Evolutionary conservation across 2,329 filamentous ascomycete species (phyloP).

Genomic region (Fusarium vanettenii): DNA sequence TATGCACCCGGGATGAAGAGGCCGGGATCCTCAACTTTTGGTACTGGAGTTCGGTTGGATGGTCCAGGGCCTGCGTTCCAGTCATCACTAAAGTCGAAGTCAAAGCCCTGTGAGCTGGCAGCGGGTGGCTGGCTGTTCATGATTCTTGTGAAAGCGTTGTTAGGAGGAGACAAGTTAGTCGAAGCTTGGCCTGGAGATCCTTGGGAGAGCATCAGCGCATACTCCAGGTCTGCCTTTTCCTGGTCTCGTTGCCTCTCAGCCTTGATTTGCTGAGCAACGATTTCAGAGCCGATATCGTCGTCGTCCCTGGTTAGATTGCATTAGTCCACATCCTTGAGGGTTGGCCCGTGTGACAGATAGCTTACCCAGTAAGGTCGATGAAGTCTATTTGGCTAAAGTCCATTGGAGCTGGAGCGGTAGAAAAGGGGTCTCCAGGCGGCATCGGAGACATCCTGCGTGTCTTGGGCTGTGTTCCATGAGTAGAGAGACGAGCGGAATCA

Average conservation of each 20-base stretch:
- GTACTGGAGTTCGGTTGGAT: not conserved
- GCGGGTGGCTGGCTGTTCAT: conserved; percentile 46
- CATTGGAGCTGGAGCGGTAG: conserved; percentile 1
- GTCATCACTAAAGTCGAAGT: not conserved
- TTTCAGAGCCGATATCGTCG: conserved; percentile 42
- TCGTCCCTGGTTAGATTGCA: conserved; percentile 45
- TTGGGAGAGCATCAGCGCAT: conserved; percentile 45
- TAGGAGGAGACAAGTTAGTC: conserved; percentile 3
- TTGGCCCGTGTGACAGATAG: not conserved
- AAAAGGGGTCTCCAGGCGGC: conserved; percentile 12
- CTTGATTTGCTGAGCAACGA: conserved; percentile 50
- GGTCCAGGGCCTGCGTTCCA: not conserved
- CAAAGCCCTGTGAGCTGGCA: not conserved
- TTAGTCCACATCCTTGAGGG: conserved; percentile 2
- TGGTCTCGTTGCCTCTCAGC: conserved; percentile 48
- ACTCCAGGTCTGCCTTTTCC: conserved; percentile 42
- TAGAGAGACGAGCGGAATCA: conserved; percentile 30
- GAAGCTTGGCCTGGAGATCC: conserved; percentile 12
- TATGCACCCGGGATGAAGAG: conserved; percentile 36
- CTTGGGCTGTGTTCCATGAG: conserved; percentile 41
- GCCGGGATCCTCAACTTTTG: not conserved
- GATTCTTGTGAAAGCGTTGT: conserved; percentile 43
- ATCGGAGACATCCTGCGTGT: conserved; percentile 48
- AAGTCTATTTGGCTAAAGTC: conserved; percentile 41
- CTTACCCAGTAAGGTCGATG: conserved; percentile 58